Evolutionary conservation across 1,139 yeast species (phyloP), one percentile per base, ranked within the genome.

Genomic region (Pichiaceae sp.): DNA sequence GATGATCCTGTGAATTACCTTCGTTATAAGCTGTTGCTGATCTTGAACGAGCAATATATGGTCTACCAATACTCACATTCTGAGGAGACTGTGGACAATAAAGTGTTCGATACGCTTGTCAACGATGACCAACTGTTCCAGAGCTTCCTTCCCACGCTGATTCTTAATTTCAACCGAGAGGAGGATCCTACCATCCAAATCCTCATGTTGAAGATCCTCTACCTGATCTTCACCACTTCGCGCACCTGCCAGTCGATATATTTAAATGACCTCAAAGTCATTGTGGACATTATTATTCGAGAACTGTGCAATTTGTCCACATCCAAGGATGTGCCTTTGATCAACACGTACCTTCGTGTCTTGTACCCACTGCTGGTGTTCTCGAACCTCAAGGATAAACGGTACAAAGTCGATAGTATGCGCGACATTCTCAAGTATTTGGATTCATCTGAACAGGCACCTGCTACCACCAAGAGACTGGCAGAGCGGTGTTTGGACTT

Each of bases 21-120:
- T 30, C 78, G 79, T 47, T 80, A 86, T 62, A 80, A 80, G 50
- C 63, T 84, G n/a, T 57, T 86, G 8, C 62, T 87, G 33, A 75
- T 85, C 2, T 63, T 87, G 17, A 86, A 86, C 54, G 96, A 87
- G 54, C 96, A 87, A 54, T 87, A 75, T 54, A 72, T 87, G 72
- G 80, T 85, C 37, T 75, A 61, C 12, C 67, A 68, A 32, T 69
- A 74, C 21, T 44, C 51, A 18, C 8, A 37, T 24, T 29, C 49
- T 43, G 15, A n/a, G 9, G 21, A 24, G 21, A 11, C 5, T 16
- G 28, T 24, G 14, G 8, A 51, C 60, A 33, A 75, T 17, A 48
- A 51, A 15, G 51, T 54, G 17, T 39, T 50, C 18, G 38, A 36
- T 21, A 46, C 43, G 8, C 45, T 49, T 4, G 8, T 24, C 6